phyloP scores from a whole-genome alignment of 495 filamentous ascomycete species.

The Tuber magnatum region DNA sequence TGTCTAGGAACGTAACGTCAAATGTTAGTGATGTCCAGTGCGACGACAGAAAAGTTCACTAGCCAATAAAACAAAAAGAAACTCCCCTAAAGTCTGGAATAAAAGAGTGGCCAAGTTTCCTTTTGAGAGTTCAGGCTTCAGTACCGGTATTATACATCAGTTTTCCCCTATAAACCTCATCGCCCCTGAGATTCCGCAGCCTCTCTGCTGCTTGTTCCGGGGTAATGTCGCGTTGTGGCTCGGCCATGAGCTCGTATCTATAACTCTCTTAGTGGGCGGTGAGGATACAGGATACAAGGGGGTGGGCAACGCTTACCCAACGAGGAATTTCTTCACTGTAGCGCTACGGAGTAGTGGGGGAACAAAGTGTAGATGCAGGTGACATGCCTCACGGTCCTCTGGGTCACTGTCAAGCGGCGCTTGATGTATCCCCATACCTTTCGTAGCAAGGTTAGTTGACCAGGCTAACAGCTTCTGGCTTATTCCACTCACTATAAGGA shows the following conservation, averaged over 20 bases:
- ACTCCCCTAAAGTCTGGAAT: not conserved
- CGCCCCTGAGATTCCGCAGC: conserved; percentile 62
- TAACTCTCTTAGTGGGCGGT: not conserved
- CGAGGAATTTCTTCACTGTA: conserved; percentile 89
- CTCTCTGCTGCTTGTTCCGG: conserved; percentile 86
- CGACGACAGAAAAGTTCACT: not conserved
- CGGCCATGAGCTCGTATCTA: conserved; percentile 85
- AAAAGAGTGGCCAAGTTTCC: not conserved
- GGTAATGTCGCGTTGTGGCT: conserved; percentile 95
- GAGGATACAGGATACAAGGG: not conserved
- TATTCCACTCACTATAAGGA: conserved; percentile 61
- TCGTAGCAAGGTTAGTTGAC: not conserved
- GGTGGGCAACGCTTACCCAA: conserved; percentile 52
- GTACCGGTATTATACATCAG: conserved; percentile 39
- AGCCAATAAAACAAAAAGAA: not conserved
- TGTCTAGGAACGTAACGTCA: not conserved
- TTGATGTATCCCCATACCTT: conserved; percentile 70
- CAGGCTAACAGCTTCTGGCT: conserved; percentile 27
- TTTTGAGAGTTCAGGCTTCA: not conserved
- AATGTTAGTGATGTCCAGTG: not conserved
- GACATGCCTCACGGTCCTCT: conserved; percentile 75
- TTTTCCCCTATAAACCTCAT: conserved; percentile 73
- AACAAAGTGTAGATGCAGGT: conserved; percentile 96
- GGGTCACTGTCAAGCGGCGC: conserved; percentile 78
- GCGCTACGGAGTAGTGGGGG: conserved; percentile 87